Evolutionary conservation across 75 land plant genomes (phyloP).

Genomic region (Pseudotsuga menziesii): DNA sequence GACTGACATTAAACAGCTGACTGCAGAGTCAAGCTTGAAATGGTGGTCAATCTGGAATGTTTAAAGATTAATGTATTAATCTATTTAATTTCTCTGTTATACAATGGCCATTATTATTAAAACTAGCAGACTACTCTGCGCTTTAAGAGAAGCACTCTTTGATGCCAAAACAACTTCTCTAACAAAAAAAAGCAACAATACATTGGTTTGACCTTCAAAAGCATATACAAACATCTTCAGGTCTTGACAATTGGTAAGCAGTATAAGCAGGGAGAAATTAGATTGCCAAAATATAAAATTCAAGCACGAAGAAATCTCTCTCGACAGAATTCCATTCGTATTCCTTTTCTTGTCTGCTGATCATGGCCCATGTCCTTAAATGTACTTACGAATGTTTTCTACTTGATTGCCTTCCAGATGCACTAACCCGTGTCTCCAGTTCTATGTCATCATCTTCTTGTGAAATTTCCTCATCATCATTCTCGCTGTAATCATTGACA

Average conservation of each 20-base stretch:
- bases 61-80: background rate
- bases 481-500: constrained; percentile 5
- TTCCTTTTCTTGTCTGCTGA: background rate
- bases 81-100: background rate
- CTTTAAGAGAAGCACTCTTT: background rate
- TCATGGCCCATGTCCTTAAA: background rate
- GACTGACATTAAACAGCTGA: background rate
- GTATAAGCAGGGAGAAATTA: background rate
- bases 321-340: background rate
- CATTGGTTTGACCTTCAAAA: background rate
- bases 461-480: background rate
- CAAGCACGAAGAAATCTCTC: background rate
- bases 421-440: background rate
- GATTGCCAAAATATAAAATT: background rate
- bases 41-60: background rate
- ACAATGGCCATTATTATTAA: background rate
- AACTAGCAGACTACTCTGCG: background rate
- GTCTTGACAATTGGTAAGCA: background rate
- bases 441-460: background rate
- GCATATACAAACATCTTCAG: background rate
- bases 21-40: background rate
- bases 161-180: background rate
- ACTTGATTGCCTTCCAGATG: background rate
- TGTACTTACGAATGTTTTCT: background rate
- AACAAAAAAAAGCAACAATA: too few relatives aligned